These are phyloP conservation scores for Pseudogymnoascus sp. DNA, from an alignment of 2,329 filamentous ascomycete genomes.

Conservation along the genomic window DNA sequence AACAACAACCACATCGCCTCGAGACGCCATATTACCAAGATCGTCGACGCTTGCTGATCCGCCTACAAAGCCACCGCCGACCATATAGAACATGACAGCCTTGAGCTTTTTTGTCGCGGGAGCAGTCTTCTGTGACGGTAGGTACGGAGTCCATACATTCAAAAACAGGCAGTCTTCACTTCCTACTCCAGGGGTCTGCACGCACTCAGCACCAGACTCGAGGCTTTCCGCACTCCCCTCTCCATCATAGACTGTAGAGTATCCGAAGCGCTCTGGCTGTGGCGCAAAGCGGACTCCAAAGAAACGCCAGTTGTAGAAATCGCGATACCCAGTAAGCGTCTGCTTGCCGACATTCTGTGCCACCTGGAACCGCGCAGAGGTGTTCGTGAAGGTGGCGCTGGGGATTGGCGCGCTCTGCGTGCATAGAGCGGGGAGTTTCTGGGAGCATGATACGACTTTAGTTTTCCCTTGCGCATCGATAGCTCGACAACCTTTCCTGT, in stretches of 20 bases:
- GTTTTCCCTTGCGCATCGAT: constrained; percentile 24
- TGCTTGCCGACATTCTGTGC: constrained; percentile 35
- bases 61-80: constrained; percentile 29
- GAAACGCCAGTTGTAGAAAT: constrained; percentile 41
- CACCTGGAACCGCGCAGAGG: constrained; percentile 31
- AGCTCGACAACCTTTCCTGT: constrained; percentile 9
- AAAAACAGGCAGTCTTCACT: constrained; percentile 29
- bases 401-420: constrained; percentile 36
- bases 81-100: constrained; percentile 28
- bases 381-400: constrained; percentile 27
- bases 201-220: constrained; percentile 37
- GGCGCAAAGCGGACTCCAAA: constrained; percentile 21
- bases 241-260: constrained; percentile 38
- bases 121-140: constrained; percentile 18
- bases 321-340: constrained; percentile 41
- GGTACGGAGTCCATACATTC: constrained; percentile 33
- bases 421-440: constrained; percentile 40
- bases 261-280: constrained; percentile 19
- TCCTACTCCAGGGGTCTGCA: constrained; percentile 30
- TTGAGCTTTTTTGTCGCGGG: constrained; percentile 41
- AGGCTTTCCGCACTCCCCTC: constrained; percentile 38
- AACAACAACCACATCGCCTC: constrained; percentile 25
- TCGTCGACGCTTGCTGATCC: constrained; percentile 23
- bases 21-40: constrained; percentile 23
- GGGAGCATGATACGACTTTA: constrained; percentile 21